These are phyloP conservation scores for Kalanchoe fedtschenkoi DNA, from an alignment of 164 flowering plant genomes.

Conservation along the genomic window DNA sequence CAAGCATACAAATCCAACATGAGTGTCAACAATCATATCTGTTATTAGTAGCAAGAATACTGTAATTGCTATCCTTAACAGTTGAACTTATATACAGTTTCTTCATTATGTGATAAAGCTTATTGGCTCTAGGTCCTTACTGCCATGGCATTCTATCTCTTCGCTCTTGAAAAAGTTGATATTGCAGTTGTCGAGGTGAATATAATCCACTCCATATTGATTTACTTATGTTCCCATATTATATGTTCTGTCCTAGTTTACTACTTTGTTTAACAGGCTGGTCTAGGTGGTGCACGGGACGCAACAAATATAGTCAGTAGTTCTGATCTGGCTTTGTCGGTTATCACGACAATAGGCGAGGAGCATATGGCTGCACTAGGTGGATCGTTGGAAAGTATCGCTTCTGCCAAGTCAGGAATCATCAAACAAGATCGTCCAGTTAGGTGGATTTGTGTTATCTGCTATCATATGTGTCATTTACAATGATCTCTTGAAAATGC, in stretches of 20 bases:
- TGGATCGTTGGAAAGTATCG: slow-evolving; percentile 89
- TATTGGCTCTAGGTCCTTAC: slow-evolving; percentile 63
- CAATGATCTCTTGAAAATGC: background rate
- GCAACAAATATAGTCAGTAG: slow-evolving; percentile 74
- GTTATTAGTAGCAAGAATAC: too few relatives aligned
- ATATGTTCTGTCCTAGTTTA: background rate
- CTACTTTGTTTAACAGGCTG: slow-evolving; percentile 42
- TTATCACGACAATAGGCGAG: slow-evolving; percentile 80
- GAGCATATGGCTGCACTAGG: slow-evolving; percentile 95
- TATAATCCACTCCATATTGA: slow-evolving; percentile 1
- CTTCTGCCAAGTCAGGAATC: slow-evolving; percentile 87
- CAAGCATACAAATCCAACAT: background rate
- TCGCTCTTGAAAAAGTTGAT: slow-evolving; percentile 71
- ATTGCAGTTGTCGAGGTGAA: slow-evolving; percentile 87
- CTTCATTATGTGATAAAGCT: background rate
- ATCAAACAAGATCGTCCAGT: slow-evolving; percentile 85
- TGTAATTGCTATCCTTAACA: too few relatives aligned
- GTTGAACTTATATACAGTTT: background rate
- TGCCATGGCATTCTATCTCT: slow-evolving; percentile 69
- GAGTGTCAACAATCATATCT: too few relatives aligned
- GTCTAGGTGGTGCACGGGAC: slow-evolving; percentile 95
- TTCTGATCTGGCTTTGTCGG: slow-evolving; percentile 50
- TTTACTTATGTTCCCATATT: background rate
- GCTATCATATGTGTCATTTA: slow-evolving; percentile 2
- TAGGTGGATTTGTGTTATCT: slow-evolving; percentile 34